These are phyloP conservation scores for Corchorus capsularis DNA, from an alignment of 345 rosid genomes.

Conservation along the genomic window DNA sequence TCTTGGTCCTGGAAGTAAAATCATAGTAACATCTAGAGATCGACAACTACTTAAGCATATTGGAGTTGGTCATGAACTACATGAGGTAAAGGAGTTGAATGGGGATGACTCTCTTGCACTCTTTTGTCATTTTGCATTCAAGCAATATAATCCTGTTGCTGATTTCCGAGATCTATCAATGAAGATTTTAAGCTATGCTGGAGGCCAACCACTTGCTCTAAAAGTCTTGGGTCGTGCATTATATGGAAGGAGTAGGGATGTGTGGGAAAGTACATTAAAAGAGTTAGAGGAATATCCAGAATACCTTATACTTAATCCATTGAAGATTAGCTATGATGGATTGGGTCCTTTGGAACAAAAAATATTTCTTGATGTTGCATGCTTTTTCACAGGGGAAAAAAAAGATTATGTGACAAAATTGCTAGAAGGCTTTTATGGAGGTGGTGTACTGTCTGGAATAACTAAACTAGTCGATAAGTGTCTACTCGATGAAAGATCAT, in stretches of 20 bases:
- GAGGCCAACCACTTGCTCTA: neutral
- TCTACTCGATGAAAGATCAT: conserved; percentile 18
- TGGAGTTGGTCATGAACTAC: neutral
- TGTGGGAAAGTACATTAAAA: neutral
- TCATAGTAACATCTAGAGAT: conserved; percentile 2
- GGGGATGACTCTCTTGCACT: neutral
- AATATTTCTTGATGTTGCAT: conserved; percentile 46
- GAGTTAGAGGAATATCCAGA: neutral
- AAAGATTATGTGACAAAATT: conserved; percentile 22
- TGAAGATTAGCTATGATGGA: neutral
- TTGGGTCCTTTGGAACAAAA: neutral
- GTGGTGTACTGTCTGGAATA: neutral
- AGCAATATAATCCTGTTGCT: neutral
- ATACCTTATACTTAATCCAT: too few species aligned
- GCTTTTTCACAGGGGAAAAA: conserved; percentile 36
- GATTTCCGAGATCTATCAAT: neutral
- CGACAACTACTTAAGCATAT: neutral
- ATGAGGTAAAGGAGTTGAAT: neutral
- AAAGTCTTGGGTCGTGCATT: neutral
- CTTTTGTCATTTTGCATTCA: conserved; percentile 9
- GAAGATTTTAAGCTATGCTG: neutral
- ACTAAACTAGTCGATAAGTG: conserved; percentile 30
- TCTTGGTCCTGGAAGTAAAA: neutral
- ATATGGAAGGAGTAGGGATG: neutral
- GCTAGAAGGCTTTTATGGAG: conserved; percentile 18